These are phyloP conservation scores for Arthrobotrys conoides DNA, from an alignment of 2,329 filamentous ascomycete genomes.

Conservation along the genomic window DNA sequence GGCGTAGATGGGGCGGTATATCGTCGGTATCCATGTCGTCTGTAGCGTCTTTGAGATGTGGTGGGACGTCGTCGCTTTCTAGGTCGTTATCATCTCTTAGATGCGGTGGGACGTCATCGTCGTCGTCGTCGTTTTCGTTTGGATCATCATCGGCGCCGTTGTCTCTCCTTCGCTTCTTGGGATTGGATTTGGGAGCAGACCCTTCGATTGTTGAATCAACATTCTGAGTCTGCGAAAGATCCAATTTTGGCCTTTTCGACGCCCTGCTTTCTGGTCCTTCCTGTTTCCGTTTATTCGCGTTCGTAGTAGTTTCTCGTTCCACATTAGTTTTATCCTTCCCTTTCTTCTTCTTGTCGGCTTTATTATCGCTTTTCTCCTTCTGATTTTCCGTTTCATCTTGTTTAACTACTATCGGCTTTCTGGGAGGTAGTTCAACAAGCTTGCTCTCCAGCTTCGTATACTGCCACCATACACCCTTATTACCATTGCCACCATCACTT, in stretches of 20 bases:
- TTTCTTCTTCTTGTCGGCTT: not conserved
- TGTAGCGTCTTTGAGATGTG: constrained; percentile 16
- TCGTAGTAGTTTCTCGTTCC: not conserved
- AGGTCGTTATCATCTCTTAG: not conserved
- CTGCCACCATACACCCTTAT: constrained; percentile 43
- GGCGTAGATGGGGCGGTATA: constrained; percentile 23
- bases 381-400: not conserved
- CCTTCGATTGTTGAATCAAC: constrained; percentile 1
- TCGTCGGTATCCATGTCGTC: constrained; percentile 43
- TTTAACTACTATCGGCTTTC: constrained; percentile 13
- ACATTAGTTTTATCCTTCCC: not conserved
- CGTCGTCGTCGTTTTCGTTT: constrained; percentile 8
- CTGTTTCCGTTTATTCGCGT: constrained; percentile 50
- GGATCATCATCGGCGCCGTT: not conserved
- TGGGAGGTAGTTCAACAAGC: constrained; percentile 46
- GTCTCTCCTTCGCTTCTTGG: constrained; percentile 2
- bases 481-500: not conserved
- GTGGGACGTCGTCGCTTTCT: constrained; percentile 19
- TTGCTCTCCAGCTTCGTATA: constrained; percentile 51
- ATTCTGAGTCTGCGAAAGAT: not conserved
- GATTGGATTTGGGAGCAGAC: constrained; percentile 10
- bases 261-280: constrained; percentile 33
- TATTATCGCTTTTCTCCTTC: not conserved
- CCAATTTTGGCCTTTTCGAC: constrained; percentile 45
- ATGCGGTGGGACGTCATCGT: constrained; percentile 15